Evolutionary conservation across 192 early-diverging fungal species (phyloP), one percentile per base, ranked within the genome.

Genomic region (Coemansia biformis): DNA sequence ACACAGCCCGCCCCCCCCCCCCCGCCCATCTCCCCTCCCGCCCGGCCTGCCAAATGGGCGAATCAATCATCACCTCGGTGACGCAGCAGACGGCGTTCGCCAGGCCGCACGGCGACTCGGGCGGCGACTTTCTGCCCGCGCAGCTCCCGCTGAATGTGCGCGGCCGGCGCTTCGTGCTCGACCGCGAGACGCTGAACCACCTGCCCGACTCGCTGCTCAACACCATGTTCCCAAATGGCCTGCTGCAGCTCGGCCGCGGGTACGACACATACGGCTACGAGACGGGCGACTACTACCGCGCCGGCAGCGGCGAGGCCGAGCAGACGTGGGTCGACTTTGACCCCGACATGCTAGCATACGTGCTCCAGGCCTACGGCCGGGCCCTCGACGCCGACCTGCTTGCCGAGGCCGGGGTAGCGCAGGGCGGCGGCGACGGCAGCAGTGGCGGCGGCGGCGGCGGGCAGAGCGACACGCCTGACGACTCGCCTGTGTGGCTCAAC

Each of bases 291-390:
- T 63, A 70, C 46, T 63, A 64, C 57, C 56, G 54, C 35, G 50
- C 38, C 15, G 43, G 30, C 9, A 47, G 46, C 38, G 65, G 46
- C 2, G 42, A 46, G 32, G 23, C 23, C 21, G 72, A 67, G 48
- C 62, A 47, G 19, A 59, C 66, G 4, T 75, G 72, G 72, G 76
- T 78, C 10, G 76, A 78, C 59, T 78, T 78, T 61, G 59, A 73
- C 53, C 62, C 68, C 1, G 65, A 66, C 39, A 72, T 73, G 64
- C 57, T 78, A 11, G 63, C 60, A 30, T 73, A 78, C 53, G 63
- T 78, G 41, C 54, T 77, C 29, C 62, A 49, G 15, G 54, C 63
- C 23, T 77, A 77, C 34, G 53, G 63, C 37, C 44, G 46, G 17
- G 38, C 56, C 11, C 54, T 69, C 30, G 67, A 51, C 31, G 42